Percentiles rank a stretch among this genome's conserved stretches.
phyloP scores from a whole-genome alignment of 2,329 filamentous ascomycete genomes.

The Colletotrichum simmondsii region DNA sequence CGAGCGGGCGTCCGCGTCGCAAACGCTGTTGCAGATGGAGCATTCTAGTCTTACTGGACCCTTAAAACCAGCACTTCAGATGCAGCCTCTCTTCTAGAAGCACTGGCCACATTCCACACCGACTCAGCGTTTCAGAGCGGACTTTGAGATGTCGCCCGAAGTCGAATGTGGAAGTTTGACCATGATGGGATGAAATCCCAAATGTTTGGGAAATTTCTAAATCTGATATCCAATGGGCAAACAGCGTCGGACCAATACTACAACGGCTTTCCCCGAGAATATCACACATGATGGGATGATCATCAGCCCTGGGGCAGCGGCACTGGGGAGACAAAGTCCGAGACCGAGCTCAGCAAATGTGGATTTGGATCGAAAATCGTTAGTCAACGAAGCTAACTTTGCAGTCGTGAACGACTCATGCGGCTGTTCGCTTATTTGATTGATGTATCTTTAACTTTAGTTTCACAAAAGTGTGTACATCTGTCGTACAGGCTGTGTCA shows the following conservation, averaged over 20 bases:
- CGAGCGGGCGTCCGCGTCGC: neutral
- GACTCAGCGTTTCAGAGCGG: neutral
- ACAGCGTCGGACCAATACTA: neutral
- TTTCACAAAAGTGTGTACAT: neutral
- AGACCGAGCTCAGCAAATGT: neutral
- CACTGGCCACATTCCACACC: neutral
- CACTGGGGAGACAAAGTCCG: neutral
- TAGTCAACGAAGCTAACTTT: neutral
- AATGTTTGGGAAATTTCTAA: neutral
- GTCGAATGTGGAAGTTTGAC: neutral
- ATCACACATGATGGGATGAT: neutral
- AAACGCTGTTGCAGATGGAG: neutral
- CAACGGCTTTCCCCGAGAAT: neutral
- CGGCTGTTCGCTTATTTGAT: no score
- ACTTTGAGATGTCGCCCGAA: neutral
- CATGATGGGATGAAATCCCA: constrained; percentile 3
- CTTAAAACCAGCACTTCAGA: neutral
- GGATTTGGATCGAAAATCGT: neutral
- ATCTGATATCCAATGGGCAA: neutral
- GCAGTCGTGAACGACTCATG: neutral
- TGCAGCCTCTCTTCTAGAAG: neutral
- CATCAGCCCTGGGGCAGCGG: neutral
- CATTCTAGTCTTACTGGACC: neutral
- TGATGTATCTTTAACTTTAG: neutral
- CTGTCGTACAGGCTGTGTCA: constrained; percentile 6